Evolutionary conservation across 805 yeast species (phyloP), one percentile per base, ranked within the genome.

Genomic region (Cyberlindnera petersonii): DNA sequence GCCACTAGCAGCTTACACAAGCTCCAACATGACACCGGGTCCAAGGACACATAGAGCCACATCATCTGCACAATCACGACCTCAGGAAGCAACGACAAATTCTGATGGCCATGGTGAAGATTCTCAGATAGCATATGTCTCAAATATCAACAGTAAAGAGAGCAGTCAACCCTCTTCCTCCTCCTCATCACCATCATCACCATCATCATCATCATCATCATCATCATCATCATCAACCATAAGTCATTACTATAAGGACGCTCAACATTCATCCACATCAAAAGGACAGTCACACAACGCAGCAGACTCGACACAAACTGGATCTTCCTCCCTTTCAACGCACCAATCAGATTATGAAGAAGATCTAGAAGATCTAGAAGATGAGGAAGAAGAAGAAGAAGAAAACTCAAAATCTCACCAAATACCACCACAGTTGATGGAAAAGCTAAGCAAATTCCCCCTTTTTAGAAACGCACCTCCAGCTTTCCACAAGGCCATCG

Each of bases 401-500:
- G 51, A 48, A 2, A 42, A 42, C 19, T 24, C 30, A 16, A 33
- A 33, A 19, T 40, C 42, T 2, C 43, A 44, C 37, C 40, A 38
- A 20, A 47, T 73, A 9, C 87, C 86, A 0, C 71, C 75, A 3
- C 77, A 71, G 39, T 64, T 82, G n/a, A 55, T 78, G 47, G 70
- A 68, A 35, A 63, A 72, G 26, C 63, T 82, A 27, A 65, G 72
- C 34, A 69, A 71, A n/a, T 79, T 82, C 56, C 75, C 87, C 0
- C 65, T 83, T 22, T 82, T 82, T 64, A 69, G 68, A 42, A 69
- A 71, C 36, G 91, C 91, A 0, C 88, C 91, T 9, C 70, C 67
- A 23, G 62, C 79, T 6, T 83, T 83, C 55, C 77, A 77, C 47
- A 61, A 69, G 24, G 78, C 77, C 26, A 68, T 84, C 5, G 78